phyloP scores from a whole-genome alignment of 1,284 basidiomycete species.

The Taiwanofungus camphoratus region DNA sequence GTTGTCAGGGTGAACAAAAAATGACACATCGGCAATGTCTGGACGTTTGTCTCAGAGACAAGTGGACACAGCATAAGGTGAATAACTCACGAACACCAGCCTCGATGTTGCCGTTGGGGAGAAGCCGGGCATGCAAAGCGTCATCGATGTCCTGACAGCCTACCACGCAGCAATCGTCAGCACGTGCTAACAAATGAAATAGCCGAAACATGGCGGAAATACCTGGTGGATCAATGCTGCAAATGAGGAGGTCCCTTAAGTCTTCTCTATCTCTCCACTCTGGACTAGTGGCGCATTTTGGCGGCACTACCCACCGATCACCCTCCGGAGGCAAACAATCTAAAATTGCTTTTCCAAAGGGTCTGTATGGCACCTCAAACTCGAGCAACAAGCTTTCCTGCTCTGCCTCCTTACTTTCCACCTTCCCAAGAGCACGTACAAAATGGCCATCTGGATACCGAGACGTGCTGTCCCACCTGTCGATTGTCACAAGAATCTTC shows the following conservation, averaged over 20 bases:
- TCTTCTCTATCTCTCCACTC: slow-evolving; percentile 89
- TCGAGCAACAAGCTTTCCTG: slow-evolving; percentile 93
- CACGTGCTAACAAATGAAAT: not conserved
- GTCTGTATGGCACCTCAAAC: slow-evolving; percentile 94
- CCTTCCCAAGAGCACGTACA: slow-evolving; percentile 86
- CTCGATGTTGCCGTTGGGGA: slow-evolving; percentile 95
- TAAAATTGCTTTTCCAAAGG: slow-evolving; percentile 92
- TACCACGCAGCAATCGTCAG: slow-evolving; percentile 21
- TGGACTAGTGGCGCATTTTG: slow-evolving; percentile 49
- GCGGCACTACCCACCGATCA: slow-evolving; percentile 90
- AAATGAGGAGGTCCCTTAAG: slow-evolving; percentile 82
- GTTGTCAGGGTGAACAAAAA: slow-evolving; percentile 92
- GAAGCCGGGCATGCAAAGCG: slow-evolving; percentile 86
- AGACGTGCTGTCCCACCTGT: slow-evolving; percentile 83
- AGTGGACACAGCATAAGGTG: not conserved
- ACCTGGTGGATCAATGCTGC: slow-evolving; percentile 97
- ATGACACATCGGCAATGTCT: slow-evolving; percentile 99
- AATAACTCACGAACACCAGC: slow-evolving; percentile 89
- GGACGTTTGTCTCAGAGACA: not conserved
- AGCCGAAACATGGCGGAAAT: slow-evolving; percentile 11
- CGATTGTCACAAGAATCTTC: slow-evolving; percentile 95
- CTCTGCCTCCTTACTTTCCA: slow-evolving; percentile 94
- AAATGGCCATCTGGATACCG: slow-evolving; percentile 98
- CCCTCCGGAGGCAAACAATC: slow-evolving; percentile 90
- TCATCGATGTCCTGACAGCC: slow-evolving; percentile 99